Base-by-base conservation (phyloP, 1,284 basidiomycete genomes). In the Ganoderma boninense region DNA sequence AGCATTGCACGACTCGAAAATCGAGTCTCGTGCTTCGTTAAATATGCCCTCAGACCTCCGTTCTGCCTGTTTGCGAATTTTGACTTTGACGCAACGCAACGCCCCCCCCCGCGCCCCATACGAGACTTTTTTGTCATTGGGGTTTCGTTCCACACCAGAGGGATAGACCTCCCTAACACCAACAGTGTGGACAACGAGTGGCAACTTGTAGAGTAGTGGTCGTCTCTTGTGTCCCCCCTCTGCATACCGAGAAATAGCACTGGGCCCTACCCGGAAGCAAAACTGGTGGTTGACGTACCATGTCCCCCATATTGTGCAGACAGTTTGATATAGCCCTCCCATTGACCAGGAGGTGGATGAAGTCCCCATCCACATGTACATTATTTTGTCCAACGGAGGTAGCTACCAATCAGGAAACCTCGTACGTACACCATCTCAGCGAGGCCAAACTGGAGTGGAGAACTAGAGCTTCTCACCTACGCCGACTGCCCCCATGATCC, bases 401-500 rank as follows among this genome's bases (percentile, higher is more conserved):
- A 77, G 64, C 79, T 78, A 23, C 75, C 79, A 5, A 77, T 70
- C 13, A 80, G 66, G 57, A 79, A 80, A 64, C 77, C 79, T 80
- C 59, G 44, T 32, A n/a, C 11, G 57, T 14, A 8, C 11, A 20
- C 18, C 13, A 18, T 29, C 29, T 62, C 42, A 60, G 20, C 23
- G 2, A 16, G 26, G 20, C n/a, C 44, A 13, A 60, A 20, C n/a
- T n/a, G 0, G 13, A 18, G 13, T 4, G n/a, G 35, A 35, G 4
- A 18, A 49, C n/a, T 14, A 2, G 32, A 49, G 67, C 64, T 23
- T 76, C 80, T 62, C 69, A 81, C 81, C 69, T 26, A 83, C 74
- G 8, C 82, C 82, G 0, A 83, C 71, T 10, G 80, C 80, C 1
- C 75, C 81, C 79, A 83, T 80, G 42, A 83, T 77, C 3, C 81